Percentiles rank a stretch among this genome's conserved stretches.
Conservation (phyloP, 1,284 basidiomycete genomes). For the Trametes sp. region DNA sequence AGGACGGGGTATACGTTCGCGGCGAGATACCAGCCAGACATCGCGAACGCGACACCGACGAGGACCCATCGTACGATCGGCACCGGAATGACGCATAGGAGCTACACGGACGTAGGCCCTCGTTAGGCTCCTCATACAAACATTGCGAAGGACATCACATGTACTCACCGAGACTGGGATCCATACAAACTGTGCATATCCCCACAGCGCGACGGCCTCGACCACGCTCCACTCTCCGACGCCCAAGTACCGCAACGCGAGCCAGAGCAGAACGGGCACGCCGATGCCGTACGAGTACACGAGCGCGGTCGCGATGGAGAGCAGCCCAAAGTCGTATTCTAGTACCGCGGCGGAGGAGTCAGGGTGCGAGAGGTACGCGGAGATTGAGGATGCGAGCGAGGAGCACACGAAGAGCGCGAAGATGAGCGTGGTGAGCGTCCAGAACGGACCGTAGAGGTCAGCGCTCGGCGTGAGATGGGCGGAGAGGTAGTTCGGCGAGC, state of each 20-base stretch:
- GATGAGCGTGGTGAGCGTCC: constrained; percentile 93
- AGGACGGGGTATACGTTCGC: constrained; percentile 91
- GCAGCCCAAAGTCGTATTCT: constrained; percentile 85
- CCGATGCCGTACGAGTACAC: constrained; percentile 89
- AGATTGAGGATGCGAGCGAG: constrained; percentile 85
- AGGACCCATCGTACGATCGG: constrained; percentile 83
- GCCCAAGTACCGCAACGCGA: constrained; percentile 81
- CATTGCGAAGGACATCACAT: not conserved
- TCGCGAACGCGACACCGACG: constrained; percentile 71
- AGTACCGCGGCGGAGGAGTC: constrained; percentile 47
- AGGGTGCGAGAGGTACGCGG: constrained; percentile 77
- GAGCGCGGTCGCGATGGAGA: constrained; percentile 82
- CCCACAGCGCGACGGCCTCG: constrained; percentile 81
- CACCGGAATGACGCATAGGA: constrained; percentile 85
- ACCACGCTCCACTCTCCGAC: constrained; percentile 87
- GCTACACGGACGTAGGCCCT: constrained; percentile 46
- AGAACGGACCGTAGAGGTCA: constrained; percentile 92
- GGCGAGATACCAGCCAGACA: constrained; percentile 86
- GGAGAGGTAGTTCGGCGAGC: constrained; percentile 60
- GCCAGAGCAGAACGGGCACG: constrained; percentile 82
- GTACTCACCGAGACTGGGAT: constrained; percentile 76
- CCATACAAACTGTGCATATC: constrained; percentile 79
- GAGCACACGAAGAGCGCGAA: constrained; percentile 92
- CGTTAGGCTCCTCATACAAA: not conserved
- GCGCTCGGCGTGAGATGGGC: constrained; percentile 68